Base-by-base conservation (phyloP, 306 rosid genomes). In the Pterocarpus macrocarpus region DNA sequence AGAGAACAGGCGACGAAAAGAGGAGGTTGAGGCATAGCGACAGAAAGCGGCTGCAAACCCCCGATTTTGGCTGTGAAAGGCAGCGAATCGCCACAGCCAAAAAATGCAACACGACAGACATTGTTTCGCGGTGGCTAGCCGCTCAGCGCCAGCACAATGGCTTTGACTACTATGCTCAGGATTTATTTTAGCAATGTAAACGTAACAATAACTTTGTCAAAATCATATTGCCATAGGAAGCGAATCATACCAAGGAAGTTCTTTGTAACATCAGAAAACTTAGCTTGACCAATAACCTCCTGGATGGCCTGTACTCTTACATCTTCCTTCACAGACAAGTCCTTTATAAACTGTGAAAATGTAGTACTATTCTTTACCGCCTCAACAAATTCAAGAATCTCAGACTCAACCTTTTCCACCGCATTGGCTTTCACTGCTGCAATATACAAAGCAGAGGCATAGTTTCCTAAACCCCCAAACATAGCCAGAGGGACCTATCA, bases 391-490 rank as follows among this genome's bases (percentile, higher is more conserved):
- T 79, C 87, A 38, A 74, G 61, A 88, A 95, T 73, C 90, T 95
- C 98, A 53, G 90, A 49, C 65, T 90, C 99, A 75, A 95, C 96
- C 88, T 89, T 93, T 15, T 90, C 97, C 77, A 93, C 43, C 15
- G 80, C 72, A 64, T 89, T 89, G 75, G 89, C 68, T 85, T 90
- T 93, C 41, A 95, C 89, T 38, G 98, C 89, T 49, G 94, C 94
- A 39, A 86, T 64, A 84, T 91, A 95, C 90, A 95, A 77, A 68
- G 98, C 97, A 79, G 97, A 78, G 47, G 99, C 98, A 87, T 95
- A 92, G 87, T 93, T 95, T 74, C 99, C 99, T 53, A 95, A 66
- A 61, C 97, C 98, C 72, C 99, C 99, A 82, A 62, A 95, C 90
- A 95, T 81, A 36, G 93, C 94, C 81, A 91, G 52, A 28, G 99